Base-by-base conservation (phyloP, 2,329 filamentous ascomycete genomes). In the Claviceps lovelessii region DNA sequence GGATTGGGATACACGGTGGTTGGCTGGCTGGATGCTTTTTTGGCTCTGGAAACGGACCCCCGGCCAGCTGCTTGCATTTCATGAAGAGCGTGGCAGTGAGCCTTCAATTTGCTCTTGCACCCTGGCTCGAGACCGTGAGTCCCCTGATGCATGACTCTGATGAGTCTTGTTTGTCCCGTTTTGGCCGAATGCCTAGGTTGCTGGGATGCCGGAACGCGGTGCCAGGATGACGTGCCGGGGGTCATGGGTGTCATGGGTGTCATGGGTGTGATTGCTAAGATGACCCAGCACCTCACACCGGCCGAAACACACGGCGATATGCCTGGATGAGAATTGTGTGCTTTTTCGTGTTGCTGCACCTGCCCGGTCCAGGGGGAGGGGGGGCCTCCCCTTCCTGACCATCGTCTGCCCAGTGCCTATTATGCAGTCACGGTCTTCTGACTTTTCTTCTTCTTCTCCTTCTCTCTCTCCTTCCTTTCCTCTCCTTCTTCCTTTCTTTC, bases 351-450 rank as follows among this genome's bases (percentile, higher is more conserved):
- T 44, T 39, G 39, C 47, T 49, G 47, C 9, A 15, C 31, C 31
- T 35, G 17, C 17, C 17, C 31, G 10, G 15, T 1, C 47, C 41
- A 8, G 41, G 41, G 15, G 37, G 13, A 8, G 37, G 15, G 37
- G 55, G 10, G 19, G 15, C 53, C 55, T 55, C 57, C 55, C 53
- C 47, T 54, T 58, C 51, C 44, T 29, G 23, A 46, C 11, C 47
- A 49, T 57, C 55, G 56, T 56, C 52, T 49, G 50, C 51, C 54
- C 55, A 46, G 58, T 57, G 50, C 51, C 53, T 56, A 46, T 58
- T 57, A 45, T 59, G 46, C 49, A 55, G 54, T 57, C 59, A 57
- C 59, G 60, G 55, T 61, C 58, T 49, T 46, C 35, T 4, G 5
- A 9, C 17, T 48, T 29, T 39, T 54, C 15, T 17, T 10, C 10